Conservation (phyloP, 2,329 filamentous ascomycete genomes). For the Biscogniauxia mediterranea region DNA sequence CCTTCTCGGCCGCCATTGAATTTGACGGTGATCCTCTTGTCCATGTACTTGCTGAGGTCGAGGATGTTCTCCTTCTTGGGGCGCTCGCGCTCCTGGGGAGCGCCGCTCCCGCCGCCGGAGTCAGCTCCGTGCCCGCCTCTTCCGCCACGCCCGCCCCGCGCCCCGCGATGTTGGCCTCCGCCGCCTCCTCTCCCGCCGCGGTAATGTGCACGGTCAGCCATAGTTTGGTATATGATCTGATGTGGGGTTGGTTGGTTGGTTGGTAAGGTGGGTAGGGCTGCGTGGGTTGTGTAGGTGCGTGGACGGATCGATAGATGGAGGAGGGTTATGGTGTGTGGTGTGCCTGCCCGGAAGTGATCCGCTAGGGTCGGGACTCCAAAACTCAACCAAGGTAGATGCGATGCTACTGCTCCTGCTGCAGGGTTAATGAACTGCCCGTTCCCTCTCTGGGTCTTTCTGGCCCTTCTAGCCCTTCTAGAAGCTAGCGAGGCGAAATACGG, state of each 20-base stretch:
- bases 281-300: not conserved
- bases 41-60: slow-evolving; percentile 93
- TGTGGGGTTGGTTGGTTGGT: slow-evolving; percentile 5
- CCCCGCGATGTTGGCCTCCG: slow-evolving; percentile 38
- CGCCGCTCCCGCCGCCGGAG: slow-evolving; percentile 40
- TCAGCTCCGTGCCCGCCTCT: slow-evolving; percentile 46
- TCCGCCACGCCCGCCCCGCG: slow-evolving; percentile 39
- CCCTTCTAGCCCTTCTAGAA: not conserved
- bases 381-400: no score
- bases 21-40: slow-evolving; percentile 92
- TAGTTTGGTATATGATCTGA: slow-evolving; percentile 30
- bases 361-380: not conserved
- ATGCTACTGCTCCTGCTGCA: not conserved
- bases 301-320: not conserved
- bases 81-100: slow-evolving; percentile 60
- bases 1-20: slow-evolving; percentile 94
- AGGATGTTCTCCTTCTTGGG: slow-evolving; percentile 99
- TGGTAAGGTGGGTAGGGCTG: not conserved
- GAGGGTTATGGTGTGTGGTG: not conserved
- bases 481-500: not conserved
- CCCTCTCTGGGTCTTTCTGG: no score
- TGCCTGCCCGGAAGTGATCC: not conserved
- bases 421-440: not conserved
- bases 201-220: slow-evolving; percentile 52
- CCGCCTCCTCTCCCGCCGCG: slow-evolving; percentile 47